These are phyloP conservation scores for Podospora australis DNA, from an alignment of 495 filamentous ascomycete genomes.

Conservation along the genomic window DNA sequence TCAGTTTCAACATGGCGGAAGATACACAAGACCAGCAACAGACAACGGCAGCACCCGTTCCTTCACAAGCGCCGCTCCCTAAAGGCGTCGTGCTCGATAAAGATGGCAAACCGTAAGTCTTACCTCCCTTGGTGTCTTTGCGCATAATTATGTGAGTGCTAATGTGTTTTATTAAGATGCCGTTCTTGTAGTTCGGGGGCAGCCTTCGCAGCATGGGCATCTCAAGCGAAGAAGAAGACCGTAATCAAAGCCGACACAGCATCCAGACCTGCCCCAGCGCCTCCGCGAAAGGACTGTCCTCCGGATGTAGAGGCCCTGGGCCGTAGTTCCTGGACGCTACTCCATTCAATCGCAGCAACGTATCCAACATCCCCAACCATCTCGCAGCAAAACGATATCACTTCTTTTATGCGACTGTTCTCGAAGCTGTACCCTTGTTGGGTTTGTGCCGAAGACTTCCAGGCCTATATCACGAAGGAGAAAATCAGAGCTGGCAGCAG, in stretches of 20 bases:
- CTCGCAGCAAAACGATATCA: conserved; percentile 65
- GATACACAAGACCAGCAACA: conserved; percentile 25
- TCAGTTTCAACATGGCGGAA: conserved; percentile 22
- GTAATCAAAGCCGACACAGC: conserved; percentile 31
- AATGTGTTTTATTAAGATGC: conserved; percentile 56
- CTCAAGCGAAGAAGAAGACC: conserved; percentile 54
- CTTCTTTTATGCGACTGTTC: conserved; percentile 72
- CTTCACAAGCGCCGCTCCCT: conserved; percentile 35
- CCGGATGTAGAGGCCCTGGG: conserved; percentile 82
- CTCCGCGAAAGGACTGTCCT: conserved; percentile 48
- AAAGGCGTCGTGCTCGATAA: conserved; percentile 84
- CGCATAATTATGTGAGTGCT: too few relatives aligned
- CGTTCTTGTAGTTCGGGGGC: conserved; percentile 78
- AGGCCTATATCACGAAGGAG: conserved; percentile 68
- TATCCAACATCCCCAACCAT: conserved; percentile 66
- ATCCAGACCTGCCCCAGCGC: conserved; percentile 12
- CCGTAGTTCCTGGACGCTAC: conserved; percentile 82
- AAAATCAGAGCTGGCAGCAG: conserved; percentile 60
- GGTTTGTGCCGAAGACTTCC: conserved; percentile 91
- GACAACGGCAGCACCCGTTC: neutral
- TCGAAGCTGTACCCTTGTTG: conserved; percentile 87
- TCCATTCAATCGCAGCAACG: conserved; percentile 81
- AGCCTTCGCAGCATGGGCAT: conserved; percentile 49
- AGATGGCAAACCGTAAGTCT: conserved; percentile 91
- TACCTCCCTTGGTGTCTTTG: neutral